phyloP scores from a whole-genome alignment of 148 eudicot species.

The Linanthus parryae region DNA sequence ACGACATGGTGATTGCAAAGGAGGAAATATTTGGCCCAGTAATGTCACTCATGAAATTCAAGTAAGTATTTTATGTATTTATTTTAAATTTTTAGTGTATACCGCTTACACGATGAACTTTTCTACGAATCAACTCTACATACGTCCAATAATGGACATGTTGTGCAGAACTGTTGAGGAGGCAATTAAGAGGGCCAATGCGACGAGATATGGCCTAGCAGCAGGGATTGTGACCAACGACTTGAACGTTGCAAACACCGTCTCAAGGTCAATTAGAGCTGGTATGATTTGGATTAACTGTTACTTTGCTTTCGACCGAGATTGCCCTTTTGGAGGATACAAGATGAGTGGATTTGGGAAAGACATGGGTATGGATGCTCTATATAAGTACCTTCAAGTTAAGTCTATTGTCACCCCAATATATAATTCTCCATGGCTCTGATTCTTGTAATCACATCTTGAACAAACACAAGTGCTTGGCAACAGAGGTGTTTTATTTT shows the following conservation, averaged over 20 bases:
- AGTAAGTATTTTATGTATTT: not conserved
- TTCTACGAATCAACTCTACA: too few species aligned
- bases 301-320: slow-evolving; percentile 9
- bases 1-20: slow-evolving; percentile 25
- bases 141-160: not conserved
- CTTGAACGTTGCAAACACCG: slow-evolving; percentile 33
- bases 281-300: slow-evolving; percentile 19
- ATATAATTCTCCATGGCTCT: slow-evolving; percentile 62
- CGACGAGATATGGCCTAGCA: slow-evolving; percentile 64
- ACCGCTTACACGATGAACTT: too few species aligned
- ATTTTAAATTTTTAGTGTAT: not conserved
- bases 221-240: slow-evolving; percentile 72
- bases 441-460: too few species aligned
- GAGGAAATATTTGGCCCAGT: slow-evolving; percentile 30
- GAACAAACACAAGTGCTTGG: too few species aligned
- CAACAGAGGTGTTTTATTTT: too few species aligned
- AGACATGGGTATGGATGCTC: slow-evolving; percentile 50
- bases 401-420: slow-evolving; percentile 72
- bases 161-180: slow-evolving; percentile 57
- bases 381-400: slow-evolving; percentile 54
- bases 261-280: slow-evolving; percentile 16
- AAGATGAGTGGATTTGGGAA: slow-evolving; percentile 47
- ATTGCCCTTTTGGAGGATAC: slow-evolving; percentile 15
- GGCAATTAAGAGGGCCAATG: slow-evolving; percentile 65
- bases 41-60: slow-evolving; percentile 19